Evolutionary conservation across 2,329 filamentous ascomycete species (phyloP), one percentile per base, ranked within the genome.

Genomic region (Amauroascus niger): DNA sequence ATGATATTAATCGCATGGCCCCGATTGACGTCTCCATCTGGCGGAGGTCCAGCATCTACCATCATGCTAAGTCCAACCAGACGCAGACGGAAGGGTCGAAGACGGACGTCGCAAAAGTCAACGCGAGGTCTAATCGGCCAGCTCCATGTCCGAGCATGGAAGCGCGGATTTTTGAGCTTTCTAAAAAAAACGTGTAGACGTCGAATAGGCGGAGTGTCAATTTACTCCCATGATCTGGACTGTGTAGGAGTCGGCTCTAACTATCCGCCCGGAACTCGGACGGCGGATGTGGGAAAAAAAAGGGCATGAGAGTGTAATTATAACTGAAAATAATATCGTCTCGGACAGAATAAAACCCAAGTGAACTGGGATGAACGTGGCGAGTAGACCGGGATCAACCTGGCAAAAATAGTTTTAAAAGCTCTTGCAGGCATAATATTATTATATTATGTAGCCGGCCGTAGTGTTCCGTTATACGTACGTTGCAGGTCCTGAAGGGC

Each of bases 1-100:
- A 55, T 26, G 37, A 54, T 52, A 30, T 49, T 53, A 37, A 57
- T 41, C n/a, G 37, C 49, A 14, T 37, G 37, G 14, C 53, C 56
- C 35, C 51, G 46, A 33, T 55, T 53, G 13, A 55, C 49, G 24
- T 55, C 53, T 24, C 53, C 56, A 51, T 57, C 55, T 32, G 52
- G 52, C 3, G 43, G 43, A 46, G 43, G 26, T 22, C 20, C 43
- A 16, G 26, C 11, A 26, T 35, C 18, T 20, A 22, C n/a, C 44
- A 35, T 54, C 22, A 41, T 49, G 43, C 16, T 20, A 28, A 16
- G 7, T 14, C 37, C 20, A n/a, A 24, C 22, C 22, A 39, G 32
- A 33, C 2, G 5, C 1, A 22, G 16, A 18, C 11, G 7, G 26
- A 20, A 32, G n/a, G 28, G 2, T 18, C 4, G 20, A 26, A 20